These are phyloP conservation scores for Nissolia schottii DNA, from an alignment of 306 rosid species.

Conservation along the genomic window DNA sequence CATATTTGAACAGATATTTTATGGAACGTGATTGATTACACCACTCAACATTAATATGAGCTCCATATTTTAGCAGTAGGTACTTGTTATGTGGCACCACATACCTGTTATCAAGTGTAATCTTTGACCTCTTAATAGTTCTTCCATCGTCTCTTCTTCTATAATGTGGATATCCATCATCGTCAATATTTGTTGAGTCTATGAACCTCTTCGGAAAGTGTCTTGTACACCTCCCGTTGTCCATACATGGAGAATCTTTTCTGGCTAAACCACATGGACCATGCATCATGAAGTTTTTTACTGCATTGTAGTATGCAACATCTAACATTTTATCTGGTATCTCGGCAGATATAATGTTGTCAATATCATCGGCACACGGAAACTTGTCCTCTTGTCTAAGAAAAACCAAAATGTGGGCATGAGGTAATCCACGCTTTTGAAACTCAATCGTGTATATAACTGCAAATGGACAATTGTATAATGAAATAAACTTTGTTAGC, in stretches of 20 bases:
- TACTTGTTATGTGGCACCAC: neutral
- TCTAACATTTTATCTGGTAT: neutral
- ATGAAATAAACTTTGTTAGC: too few species aligned
- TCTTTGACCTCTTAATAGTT: neutral
- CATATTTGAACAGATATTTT: neutral
- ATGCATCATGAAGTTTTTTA: neutral
- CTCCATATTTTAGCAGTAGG: neutral
- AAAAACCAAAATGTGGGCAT: neutral
- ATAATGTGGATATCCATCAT: neutral
- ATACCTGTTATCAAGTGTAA: neutral
- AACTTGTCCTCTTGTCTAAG: neutral
- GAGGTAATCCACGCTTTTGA: neutral
- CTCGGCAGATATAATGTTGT: neutral
- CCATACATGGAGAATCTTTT: neutral
- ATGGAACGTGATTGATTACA: neutral
- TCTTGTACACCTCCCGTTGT: neutral
- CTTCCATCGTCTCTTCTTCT: neutral
- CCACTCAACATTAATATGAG: neutral
- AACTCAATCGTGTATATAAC: neutral
- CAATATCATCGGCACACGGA: neutral
- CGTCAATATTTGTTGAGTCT: neutral
- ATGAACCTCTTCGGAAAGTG: neutral
- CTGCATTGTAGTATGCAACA: neutral
- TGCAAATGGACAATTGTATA: neutral
- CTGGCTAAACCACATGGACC: neutral